Evolutionary conservation across 108 stramenopile species (phyloP).

Genomic region (Cylindrotheca closterium): DNA sequence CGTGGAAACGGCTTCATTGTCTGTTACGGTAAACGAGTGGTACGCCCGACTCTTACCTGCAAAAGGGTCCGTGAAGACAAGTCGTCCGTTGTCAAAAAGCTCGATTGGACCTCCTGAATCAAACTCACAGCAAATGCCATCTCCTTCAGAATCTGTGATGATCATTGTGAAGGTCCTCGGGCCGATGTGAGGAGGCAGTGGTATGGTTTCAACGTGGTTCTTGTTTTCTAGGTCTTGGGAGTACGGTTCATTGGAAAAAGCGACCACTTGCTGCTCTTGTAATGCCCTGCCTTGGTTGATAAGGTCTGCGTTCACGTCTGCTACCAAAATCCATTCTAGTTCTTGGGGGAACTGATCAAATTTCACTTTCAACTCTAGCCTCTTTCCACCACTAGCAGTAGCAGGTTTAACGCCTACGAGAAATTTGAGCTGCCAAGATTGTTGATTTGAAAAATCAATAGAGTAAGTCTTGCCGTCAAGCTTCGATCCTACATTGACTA

Average conservation of each 20-base stretch:
- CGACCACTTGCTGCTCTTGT: conserved; percentile 9
- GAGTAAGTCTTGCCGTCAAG: conserved; percentile 1
- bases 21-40: conserved; percentile 8
- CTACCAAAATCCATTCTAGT: conserved; percentile 32
- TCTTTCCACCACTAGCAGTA: not conserved
- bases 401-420: conserved; percentile 4
- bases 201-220: conserved; percentile 8
- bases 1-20: not conserved
- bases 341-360: conserved; percentile 20
- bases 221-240: not conserved
- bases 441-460: not conserved
- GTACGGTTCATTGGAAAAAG: conserved; percentile 10
- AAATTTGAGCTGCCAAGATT: conserved; percentile 10
- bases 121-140: conserved; percentile 26
- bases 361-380: conserved; percentile 7
- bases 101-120: conserved; percentile 22
- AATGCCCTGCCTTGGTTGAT: not conserved
- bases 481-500: conserved; percentile 3
- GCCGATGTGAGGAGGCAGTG: conserved; percentile 11
- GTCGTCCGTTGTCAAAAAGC: not conserved
- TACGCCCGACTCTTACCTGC: conserved; percentile 1
- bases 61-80: conserved; percentile 19
- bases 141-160: conserved; percentile 18
- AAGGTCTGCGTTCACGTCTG: not conserved
- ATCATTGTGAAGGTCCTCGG: conserved; percentile 14